Conservation (phyloP, 1,139 yeast species). For the Saccharomyces hybrid region DNA sequence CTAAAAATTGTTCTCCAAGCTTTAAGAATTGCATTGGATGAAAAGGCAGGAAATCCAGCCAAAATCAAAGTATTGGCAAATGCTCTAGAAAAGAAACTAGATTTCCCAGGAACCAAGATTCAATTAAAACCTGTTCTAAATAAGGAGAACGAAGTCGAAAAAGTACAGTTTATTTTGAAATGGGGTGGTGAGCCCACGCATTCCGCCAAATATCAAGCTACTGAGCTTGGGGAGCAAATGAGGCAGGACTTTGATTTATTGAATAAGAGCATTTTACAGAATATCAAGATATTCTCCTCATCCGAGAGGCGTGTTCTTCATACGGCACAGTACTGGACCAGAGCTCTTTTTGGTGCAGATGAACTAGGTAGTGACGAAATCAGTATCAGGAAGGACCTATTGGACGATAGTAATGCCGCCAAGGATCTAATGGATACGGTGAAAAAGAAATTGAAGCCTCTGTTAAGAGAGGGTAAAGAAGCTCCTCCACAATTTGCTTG, state of each 20-base stretch:
- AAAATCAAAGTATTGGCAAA: slow-evolving; percentile 69
- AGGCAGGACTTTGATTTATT: slow-evolving; percentile 84
- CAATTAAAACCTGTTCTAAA: slow-evolving; percentile 85
- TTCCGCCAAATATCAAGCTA: slow-evolving; percentile 89
- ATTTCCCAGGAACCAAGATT: slow-evolving; percentile 92
- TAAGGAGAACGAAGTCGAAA: slow-evolving; percentile 70
- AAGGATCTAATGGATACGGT: slow-evolving; percentile 97
- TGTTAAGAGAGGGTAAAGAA: slow-evolving; percentile 89
- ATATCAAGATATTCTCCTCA: slow-evolving; percentile 81
- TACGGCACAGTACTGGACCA: slow-evolving; percentile 82
- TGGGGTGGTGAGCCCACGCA: slow-evolving; percentile 99
- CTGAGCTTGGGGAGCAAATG: slow-evolving; percentile 90
- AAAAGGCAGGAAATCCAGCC: slow-evolving; percentile 66
- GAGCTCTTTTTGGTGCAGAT: slow-evolving; percentile 68
- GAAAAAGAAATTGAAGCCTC: slow-evolving; percentile 89
- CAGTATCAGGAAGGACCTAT: slow-evolving; percentile 76
- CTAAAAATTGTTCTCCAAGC: slow-evolving; percentile 80
- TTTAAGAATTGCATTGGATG: slow-evolving; percentile 71
- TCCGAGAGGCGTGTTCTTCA: slow-evolving; percentile 92
- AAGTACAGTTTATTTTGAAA: slow-evolving; percentile 88
- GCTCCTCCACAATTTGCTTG: slow-evolving; percentile 99
- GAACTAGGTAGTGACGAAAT: slow-evolving; percentile 72
- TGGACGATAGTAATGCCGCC: slow-evolving; percentile 97
- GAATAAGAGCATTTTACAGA: slow-evolving; percentile 69
- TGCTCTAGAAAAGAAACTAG: slow-evolving; percentile 82